These are phyloP conservation scores for Leptographium radiaticola DNA, from an alignment of 2,329 filamentous ascomycete genomes.

Conservation along the genomic window DNA sequence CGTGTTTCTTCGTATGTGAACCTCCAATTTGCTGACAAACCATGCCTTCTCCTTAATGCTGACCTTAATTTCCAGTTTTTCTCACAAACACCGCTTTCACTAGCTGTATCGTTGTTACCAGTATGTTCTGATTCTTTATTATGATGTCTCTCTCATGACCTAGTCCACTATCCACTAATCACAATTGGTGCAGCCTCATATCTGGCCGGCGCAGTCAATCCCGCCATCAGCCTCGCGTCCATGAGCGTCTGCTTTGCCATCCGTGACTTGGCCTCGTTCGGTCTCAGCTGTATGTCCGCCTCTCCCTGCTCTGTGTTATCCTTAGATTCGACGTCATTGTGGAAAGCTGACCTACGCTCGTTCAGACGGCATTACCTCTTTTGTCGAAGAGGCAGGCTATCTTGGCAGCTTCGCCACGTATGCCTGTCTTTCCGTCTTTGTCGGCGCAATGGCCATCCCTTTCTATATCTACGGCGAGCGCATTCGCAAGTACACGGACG, in stretches of 20 bases:
- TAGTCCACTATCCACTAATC: neutral
- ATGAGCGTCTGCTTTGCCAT: neutral
- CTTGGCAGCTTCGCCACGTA: neutral
- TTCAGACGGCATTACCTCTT: neutral
- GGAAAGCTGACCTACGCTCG: neutral
- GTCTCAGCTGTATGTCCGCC: neutral
- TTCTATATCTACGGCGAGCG: neutral
- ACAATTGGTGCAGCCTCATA: neutral
- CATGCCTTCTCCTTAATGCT: too few relatives aligned
- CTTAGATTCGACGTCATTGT: neutral
- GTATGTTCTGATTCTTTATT: neutral
- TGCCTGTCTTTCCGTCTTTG: neutral
- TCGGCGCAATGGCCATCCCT: neutral
- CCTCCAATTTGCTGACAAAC: neutral
- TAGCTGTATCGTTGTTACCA: neutral
- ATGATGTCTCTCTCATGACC: neutral
- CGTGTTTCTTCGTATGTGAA: neutral
- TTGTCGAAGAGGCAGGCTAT: neutral
- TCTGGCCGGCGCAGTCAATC: neutral
- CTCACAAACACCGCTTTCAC: neutral
- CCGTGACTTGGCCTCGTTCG: neutral
- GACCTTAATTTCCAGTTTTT: too few relatives aligned
- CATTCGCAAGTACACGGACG: neutral
- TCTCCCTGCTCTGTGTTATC: neutral
- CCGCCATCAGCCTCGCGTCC: neutral